Evolutionary conservation across 345 rosid species (phyloP), one percentile per base, ranked within the genome.

Genomic region (Linum usitatissimum): DNA sequence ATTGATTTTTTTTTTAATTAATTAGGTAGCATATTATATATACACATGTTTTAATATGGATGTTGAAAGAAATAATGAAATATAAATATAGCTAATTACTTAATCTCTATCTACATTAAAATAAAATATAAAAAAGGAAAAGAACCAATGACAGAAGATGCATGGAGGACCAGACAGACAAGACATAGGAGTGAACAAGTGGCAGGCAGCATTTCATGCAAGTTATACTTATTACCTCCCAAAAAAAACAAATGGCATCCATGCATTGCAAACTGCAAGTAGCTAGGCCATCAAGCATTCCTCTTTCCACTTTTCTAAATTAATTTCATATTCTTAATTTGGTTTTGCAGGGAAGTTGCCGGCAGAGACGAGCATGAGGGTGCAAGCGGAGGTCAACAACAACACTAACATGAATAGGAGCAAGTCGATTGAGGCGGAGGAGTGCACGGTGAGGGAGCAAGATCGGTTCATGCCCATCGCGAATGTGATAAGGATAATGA

Each of bases 191-290:
- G 57, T 61, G 67, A 59, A 78, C 84, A 78, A 67, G 76, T 70
- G 82, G 78, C 79, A 59, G 18, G 36, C 40, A 21, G 2, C 13
- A 20, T 62, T 45, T 18, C 71, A 64, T 73, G 71, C 71, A 66
- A 30, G 57, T 20, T 64, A 19, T 61, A 66, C 59, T 49, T 23
- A 23, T 23, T 23, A 23, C 71, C 68, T n/a, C n/a, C n/a, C n/a
- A n/a, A n/a, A n/a, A n/a, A n/a, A n/a, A n/a, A 71, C 85, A 81
- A 57, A 78, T 78, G 85, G 70, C 82, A 28, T 54, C 70, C 84
- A 80, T 80, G 84, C 84, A 77, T 70, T 68, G 62, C 66, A 59
- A 64, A 9, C 9, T 61, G 39, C 30, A 51, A 9, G 5, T 30
- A 21, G 23, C 60, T n/a, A n/a, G n/a, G n/a, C 59, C 64, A 42